Evolutionary conservation across 441 rosid genomes (phyloP), one percentile per base, ranked within the genome.

Genomic region (Cnidoscolus chayamansa): DNA sequence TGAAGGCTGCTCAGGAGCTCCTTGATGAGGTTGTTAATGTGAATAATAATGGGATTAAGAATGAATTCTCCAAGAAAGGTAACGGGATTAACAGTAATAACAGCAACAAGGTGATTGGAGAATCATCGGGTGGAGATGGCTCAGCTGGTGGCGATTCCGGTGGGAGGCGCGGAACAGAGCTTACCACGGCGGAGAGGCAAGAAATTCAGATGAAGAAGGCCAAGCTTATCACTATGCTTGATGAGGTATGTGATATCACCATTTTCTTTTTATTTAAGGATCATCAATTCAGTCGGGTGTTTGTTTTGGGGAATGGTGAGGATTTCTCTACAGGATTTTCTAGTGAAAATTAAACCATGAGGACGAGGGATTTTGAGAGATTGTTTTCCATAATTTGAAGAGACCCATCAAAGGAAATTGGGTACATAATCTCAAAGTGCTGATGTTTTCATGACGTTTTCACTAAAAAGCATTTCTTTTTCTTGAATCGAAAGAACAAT

Each of bases 151-250:
- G 77, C 19, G 92, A 83, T 32, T 76, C 76, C 20, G 82, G 77
- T 8, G 86, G 88, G 25, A 92, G 85, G 79, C 81, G 83, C 16
- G 77, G 82, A 7, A 77, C 83, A 15, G 97, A 94, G 75, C 85
- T 90, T 20, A 78, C 86, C 40, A 88, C 92, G 16, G 92, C 90
- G 2, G 97, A 94, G 85, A 90, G 95, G 65, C 98, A 94, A 75
- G 98, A 94, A 70, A 85, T 91, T 88, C 98, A 94, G 89, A 90
- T 90, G 96, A 94, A 88, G 86, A 94, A 94, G 83, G 98, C 96
- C 3, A 94, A 91, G 81, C 88, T 94, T 17, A 87, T 85, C 37
- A 84, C 68, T 81, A 94, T 94, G 97, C 92, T 94, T 63, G 97
- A 91, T 64, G 96, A 94, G 96, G 98, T 94, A 84, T 43, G 76